Conservation (phyloP, 2,329 filamentous ascomycete species). For the Pseudogymnoascus sp. region DNA sequence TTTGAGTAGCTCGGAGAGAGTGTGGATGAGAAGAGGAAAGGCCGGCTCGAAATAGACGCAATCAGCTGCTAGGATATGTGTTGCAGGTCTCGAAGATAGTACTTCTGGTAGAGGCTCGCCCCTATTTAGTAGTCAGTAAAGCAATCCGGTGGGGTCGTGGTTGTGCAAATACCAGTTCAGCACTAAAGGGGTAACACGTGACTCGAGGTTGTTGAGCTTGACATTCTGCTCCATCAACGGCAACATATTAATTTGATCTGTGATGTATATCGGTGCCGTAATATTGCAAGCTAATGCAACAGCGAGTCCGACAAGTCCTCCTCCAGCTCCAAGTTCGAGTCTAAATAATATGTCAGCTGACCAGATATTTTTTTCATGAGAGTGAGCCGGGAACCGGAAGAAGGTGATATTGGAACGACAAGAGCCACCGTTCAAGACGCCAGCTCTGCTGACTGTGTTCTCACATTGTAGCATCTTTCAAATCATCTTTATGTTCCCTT, state of each 20-base stretch:
- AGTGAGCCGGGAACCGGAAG: neutral
- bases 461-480: constrained; percentile 66
- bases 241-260: constrained; percentile 82
- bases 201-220: constrained; percentile 61
- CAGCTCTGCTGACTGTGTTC: constrained; percentile 11
- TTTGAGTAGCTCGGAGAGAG: constrained; percentile 63
- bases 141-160: neutral
- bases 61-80: constrained; percentile 86
- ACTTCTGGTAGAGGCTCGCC: constrained; percentile 48
- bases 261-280: constrained; percentile 59
- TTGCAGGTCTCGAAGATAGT: constrained; percentile 51
- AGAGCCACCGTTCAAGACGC: neutral
- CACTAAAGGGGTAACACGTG: constrained; percentile 55
- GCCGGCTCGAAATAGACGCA: constrained; percentile 97
- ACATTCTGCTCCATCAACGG: constrained; percentile 82
- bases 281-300: constrained; percentile 49
- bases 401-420: neutral
- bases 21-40: constrained; percentile 77
- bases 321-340: constrained; percentile 85
- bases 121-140: constrained; percentile 33
- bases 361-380: neutral
- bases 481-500: constrained; percentile 54
- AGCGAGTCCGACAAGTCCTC: constrained; percentile 70
- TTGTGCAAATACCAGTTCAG: constrained; percentile 62
- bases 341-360: constrained; percentile 35